Evolutionary conservation across 2,329 filamentous ascomycete species (phyloP).

Genomic region (Neonectria hederae): DNA sequence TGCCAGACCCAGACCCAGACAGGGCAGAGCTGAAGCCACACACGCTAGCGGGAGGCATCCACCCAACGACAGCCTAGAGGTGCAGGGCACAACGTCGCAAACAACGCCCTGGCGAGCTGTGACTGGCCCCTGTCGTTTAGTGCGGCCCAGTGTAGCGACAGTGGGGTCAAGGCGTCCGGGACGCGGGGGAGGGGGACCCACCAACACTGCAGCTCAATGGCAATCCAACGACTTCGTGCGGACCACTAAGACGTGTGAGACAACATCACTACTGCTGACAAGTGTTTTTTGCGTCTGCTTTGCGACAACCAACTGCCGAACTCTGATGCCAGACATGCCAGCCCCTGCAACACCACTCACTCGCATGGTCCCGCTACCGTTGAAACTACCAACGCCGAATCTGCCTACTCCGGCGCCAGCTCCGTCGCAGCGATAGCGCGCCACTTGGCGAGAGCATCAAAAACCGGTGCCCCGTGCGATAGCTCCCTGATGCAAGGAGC

Average conservation of each 20-base stretch:
- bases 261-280: not conserved
- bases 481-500: not conserved
- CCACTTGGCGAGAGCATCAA: conserved; percentile 1
- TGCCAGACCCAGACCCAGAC: not conserved
- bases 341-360: not conserved
- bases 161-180: not conserved
- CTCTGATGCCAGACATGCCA: not conserved
- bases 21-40: no score
- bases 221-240: not conserved
- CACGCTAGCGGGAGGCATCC: conserved; percentile 1
- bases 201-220: not conserved
- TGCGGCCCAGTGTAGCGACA: not conserved
- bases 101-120: not conserved
- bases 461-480: not conserved
- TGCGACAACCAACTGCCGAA: no score
- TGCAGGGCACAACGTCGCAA: not conserved
- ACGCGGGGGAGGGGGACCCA: not conserved
- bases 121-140: not conserved
- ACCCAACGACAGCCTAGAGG: not conserved
- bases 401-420: not conserved
- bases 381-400: not conserved
- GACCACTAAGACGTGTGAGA: not conserved
- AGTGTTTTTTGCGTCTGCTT: not conserved
- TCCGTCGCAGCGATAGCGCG: conserved; percentile 15
- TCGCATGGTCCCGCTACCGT: not conserved